Base-by-base conservation (phyloP, 2,329 filamentous ascomycete genomes). In the Myriosclerotinia duriaeana region DNA sequence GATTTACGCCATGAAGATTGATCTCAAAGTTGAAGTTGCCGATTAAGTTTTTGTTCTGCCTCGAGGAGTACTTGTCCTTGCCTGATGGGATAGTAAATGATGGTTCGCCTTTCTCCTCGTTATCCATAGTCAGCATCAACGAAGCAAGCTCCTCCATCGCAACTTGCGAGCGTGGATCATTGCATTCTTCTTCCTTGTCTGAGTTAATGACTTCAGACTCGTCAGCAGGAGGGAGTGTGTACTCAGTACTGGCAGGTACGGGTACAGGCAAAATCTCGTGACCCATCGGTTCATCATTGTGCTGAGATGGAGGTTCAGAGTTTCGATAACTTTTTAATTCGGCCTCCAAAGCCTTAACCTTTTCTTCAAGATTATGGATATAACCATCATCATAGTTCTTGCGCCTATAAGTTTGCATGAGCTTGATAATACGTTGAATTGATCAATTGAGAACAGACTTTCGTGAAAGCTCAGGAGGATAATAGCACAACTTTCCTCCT, bases 121-220 rank as follows among this genome's bases (percentile, higher is more conserved):
- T 34, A 44, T 44, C 38, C 55, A 58, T 44, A 22, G 55, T 58
- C 40, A 58, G 7, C 40, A 58, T 58, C 38, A 58, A 58, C 36
- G 55, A 58, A 58, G 40, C 55, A 34, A 58, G 55, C 55, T 58
- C 55, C 26, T 58, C 11, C 55, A 58, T 44, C 11, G 55, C 55
- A 58, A 20, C 17, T 22, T 44, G 54, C 26, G 38, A 58, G 55
- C 55, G 40, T 5, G 15, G 40, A 20, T 30, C 55, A 58, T 44
- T 58, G 9, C 4, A 5, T 26, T 34, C 55, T 17, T 44, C 55
- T 30, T 44, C 40, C 14, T 42, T 58, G 9, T 30, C 38, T 3
- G 55, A 26, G 30, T 8, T 30, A 2, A 44, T 30, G 55, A 17
- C 55, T 11, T 44, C 55, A 30, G 55, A 30, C 22, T 58, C 55